These are phyloP conservation scores for Xerocomus brunneocitrinus DNA, from an alignment of 768 basidiomycete species.

Conservation along the genomic window DNA sequence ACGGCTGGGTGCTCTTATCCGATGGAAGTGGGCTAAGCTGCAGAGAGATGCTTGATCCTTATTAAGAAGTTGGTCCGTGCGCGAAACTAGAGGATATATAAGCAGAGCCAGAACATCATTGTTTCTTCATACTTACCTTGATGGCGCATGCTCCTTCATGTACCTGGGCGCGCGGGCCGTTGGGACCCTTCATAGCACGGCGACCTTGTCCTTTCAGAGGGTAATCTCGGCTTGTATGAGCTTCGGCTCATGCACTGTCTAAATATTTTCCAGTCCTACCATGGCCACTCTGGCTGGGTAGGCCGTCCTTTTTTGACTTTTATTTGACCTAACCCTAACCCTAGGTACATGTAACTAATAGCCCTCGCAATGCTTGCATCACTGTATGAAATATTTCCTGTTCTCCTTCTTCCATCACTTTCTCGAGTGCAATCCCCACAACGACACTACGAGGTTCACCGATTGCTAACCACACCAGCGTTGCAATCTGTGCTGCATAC, in stretches of 20 bases:
- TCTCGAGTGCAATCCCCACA: constrained; percentile 68
- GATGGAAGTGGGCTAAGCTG: constrained; percentile 47
- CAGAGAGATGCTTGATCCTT: background rate
- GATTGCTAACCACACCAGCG: constrained; percentile 66
- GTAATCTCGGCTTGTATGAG: constrained; percentile 44
- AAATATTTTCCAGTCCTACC: constrained; percentile 75
- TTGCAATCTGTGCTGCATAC: constrained; percentile 84
- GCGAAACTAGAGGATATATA: constrained; percentile 4
- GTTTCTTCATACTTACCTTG: constrained; percentile 56
- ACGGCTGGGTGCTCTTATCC: constrained; percentile 48
- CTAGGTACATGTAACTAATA: constrained; percentile 27
- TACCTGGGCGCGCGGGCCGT: constrained; percentile 53
- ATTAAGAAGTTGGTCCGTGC: constrained; percentile 17
- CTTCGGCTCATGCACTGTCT: constrained; percentile 74
- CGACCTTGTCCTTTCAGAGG: constrained; percentile 51
- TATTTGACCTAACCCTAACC: constrained; percentile 29
- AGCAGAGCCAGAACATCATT: background rate
- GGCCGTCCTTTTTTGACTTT: constrained; percentile 24
- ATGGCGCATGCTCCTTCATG: constrained; percentile 55
- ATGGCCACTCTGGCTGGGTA: constrained; percentile 45
- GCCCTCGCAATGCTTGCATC: constrained; percentile 43
- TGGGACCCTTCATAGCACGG: constrained; percentile 52
- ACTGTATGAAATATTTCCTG: constrained; percentile 43
- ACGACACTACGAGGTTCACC: constrained; percentile 57
- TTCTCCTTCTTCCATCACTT: constrained; percentile 33